phyloP scores from a whole-genome alignment of 164 flowering plant genomes.

The Akebia trifoliata region DNA sequence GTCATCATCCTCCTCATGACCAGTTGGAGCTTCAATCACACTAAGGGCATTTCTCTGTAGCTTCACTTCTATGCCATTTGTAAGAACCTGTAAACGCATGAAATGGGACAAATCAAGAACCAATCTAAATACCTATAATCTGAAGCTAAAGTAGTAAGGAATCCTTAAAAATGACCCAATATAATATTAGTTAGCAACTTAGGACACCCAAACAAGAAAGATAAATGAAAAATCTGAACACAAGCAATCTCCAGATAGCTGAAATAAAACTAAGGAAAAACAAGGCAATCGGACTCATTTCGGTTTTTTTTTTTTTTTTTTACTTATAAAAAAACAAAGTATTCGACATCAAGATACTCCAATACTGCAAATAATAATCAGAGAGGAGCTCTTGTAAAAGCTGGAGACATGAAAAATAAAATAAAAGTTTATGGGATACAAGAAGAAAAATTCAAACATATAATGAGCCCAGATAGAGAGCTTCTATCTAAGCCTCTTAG shows the following conservation, averaged over 20 bases:
- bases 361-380: background rate
- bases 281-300: no score
- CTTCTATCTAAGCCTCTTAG: no score
- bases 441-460: background rate
- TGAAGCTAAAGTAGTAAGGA: background rate
- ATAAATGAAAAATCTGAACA: background rate
- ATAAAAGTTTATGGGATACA: background rate
- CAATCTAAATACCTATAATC: background rate
- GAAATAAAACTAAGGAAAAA: background rate
- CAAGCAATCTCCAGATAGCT: background rate
- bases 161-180: background rate
- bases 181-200: no score
- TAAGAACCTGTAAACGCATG: conserved; percentile 61
- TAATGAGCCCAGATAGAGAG: no score
- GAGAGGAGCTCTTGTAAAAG: background rate
- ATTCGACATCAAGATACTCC: no score
- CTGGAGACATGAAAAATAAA: background rate
- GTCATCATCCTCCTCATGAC: conserved; percentile 83
- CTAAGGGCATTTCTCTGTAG: conserved; percentile 96
- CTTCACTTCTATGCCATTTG: conserved; percentile 96
- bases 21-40: conserved; percentile 90
- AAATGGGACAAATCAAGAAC: background rate
- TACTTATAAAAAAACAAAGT: no score
- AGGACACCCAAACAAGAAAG: background rate
- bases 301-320: no score